Conservation (phyloP, 176 grass and related monocot genomes). For the Themeda triandra region DNA sequence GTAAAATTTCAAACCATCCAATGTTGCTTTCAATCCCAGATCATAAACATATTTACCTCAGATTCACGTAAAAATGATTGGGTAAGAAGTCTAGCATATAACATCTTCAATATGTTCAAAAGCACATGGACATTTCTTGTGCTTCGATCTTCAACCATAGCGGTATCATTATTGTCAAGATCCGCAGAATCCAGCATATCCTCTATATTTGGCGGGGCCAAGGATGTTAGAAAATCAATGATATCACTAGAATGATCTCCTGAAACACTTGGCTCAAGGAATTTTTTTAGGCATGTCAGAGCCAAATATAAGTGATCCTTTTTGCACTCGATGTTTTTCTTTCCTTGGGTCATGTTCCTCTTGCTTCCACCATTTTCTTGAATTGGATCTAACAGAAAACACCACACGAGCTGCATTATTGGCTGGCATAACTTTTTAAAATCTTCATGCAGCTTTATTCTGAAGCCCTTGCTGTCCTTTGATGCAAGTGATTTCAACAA, state of each 20-base stretch:
- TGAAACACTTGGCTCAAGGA: slow-evolving; percentile 57
- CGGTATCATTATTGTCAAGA: slow-evolving; percentile 8
- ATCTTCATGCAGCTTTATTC: slow-evolving; percentile 36
- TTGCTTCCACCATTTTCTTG: slow-evolving; percentile 44
- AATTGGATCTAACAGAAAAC: slow-evolving; percentile 43
- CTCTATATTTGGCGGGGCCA: slow-evolving; percentile 38
- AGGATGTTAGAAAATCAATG: slow-evolving; percentile 48
- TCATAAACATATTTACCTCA: slow-evolving; percentile 56
- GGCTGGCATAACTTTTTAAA: slow-evolving; percentile 50
- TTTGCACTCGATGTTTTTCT: slow-evolving; percentile 54
- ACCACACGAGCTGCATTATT: slow-evolving; percentile 66
- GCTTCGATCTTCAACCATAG: slow-evolving; percentile 17
- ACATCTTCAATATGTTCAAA: slow-evolving; percentile 54
- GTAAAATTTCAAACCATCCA: slow-evolving; percentile 18
- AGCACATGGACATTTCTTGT: slow-evolving; percentile 35
- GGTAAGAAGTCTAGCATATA: slow-evolving; percentile 48
- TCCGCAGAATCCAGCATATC: slow-evolving; percentile 24
- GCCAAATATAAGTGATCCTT: slow-evolving; percentile 62
- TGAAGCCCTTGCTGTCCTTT: slow-evolving; percentile 22
- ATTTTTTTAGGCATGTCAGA: slow-evolving; percentile 59
- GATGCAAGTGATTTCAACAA: slow-evolving; percentile 50
- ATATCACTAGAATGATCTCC: slow-evolving; percentile 37
- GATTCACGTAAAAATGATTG: slow-evolving; percentile 71
- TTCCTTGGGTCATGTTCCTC: slow-evolving; percentile 57
- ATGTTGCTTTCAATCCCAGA: slow-evolving; percentile 1